These are phyloP conservation scores for Collybia nuda DNA, from an alignment of 768 basidiomycete species.

Conservation along the genomic window DNA sequence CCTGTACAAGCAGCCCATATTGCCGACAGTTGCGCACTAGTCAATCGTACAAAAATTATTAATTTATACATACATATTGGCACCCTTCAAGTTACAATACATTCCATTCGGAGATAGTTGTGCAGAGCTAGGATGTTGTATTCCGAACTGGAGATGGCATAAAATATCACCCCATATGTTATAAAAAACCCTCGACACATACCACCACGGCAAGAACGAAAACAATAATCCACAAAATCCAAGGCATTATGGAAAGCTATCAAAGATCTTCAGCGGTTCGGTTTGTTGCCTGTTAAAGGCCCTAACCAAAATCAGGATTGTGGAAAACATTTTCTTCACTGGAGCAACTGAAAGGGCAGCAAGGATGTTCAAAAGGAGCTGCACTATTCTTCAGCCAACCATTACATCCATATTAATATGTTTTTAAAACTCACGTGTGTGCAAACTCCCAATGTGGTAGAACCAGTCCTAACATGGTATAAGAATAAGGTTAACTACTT, in stretches of 20 bases:
- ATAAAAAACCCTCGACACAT: neutral
- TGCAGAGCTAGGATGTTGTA: conserved; percentile 20
- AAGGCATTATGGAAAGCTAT: conserved; percentile 24
- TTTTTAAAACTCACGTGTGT: conserved; percentile 20
- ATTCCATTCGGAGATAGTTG: conserved; percentile 24
- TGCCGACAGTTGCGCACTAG: conserved; percentile 25
- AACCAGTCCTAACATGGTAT: conserved; percentile 17
- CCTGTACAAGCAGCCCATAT: conserved; percentile 21
- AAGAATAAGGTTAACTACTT: neutral
- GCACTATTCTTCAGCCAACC: neutral
- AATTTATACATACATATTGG: conserved; percentile 6
- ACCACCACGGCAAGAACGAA: conserved; percentile 25
- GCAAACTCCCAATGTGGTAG: conserved; percentile 23
- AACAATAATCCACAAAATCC: conserved; percentile 26
- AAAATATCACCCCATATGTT: neutral
- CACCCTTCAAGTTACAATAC: conserved; percentile 21
- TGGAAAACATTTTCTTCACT: conserved; percentile 13
- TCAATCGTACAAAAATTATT: conserved; percentile 12
- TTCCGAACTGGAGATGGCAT: conserved; percentile 16
- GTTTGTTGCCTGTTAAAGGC: neutral
- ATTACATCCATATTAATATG: neutral
- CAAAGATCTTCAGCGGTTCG: neutral
- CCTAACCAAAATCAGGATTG: conserved; percentile 14
- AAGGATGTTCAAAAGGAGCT: conserved; percentile 28
- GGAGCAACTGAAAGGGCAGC: conserved; percentile 24